These are phyloP conservation scores for Rhodotorula sp. DNA, from an alignment of 1,284 basidiomycete genomes.

Conservation along the genomic window DNA sequence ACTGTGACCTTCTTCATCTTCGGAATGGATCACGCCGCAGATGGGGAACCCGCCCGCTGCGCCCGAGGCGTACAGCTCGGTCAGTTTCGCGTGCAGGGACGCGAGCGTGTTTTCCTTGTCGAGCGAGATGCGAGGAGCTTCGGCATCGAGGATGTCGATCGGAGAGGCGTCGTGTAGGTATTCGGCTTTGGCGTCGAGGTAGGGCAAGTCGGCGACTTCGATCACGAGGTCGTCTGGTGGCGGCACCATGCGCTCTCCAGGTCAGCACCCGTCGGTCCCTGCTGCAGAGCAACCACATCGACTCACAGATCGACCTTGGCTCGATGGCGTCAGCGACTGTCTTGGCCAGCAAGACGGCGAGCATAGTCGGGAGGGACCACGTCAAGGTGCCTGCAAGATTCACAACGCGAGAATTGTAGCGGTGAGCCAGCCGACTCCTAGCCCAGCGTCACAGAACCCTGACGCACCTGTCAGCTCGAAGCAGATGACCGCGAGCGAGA, in stretches of 20 bases:
- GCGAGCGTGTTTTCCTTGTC: constrained; percentile 70
- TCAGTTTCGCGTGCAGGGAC: constrained; percentile 66
- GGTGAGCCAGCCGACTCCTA: not conserved
- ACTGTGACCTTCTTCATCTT: not conserved
- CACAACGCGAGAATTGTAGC: not conserved
- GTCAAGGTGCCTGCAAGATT: constrained; percentile 68
- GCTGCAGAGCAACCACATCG: constrained; percentile 50
- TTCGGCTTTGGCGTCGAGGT: constrained; percentile 62
- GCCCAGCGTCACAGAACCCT: not conserved
- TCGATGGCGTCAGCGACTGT: constrained; percentile 57
- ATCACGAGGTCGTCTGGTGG: constrained; percentile 93
- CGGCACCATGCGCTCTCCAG: constrained; percentile 45
- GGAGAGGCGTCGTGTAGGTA: constrained; percentile 35
- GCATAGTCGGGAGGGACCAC: constrained; percentile 88
- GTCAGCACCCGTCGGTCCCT: constrained; percentile 65
- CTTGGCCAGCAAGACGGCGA: constrained; percentile 82
- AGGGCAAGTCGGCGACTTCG: constrained; percentile 79
- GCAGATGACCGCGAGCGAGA: constrained; percentile 94
- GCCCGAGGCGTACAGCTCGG: constrained; percentile 60
- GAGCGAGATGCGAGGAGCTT: constrained; percentile 64
- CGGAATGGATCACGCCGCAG: constrained; percentile 50
- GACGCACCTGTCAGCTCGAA: constrained; percentile 74
- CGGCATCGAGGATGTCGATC: constrained; percentile 55
- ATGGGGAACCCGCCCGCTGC: constrained; percentile 91
- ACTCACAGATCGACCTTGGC: constrained; percentile 43